Evolutionary conservation across 2,329 filamentous ascomycete genomes (phyloP).

Genomic region (Neonectria sp.): DNA sequence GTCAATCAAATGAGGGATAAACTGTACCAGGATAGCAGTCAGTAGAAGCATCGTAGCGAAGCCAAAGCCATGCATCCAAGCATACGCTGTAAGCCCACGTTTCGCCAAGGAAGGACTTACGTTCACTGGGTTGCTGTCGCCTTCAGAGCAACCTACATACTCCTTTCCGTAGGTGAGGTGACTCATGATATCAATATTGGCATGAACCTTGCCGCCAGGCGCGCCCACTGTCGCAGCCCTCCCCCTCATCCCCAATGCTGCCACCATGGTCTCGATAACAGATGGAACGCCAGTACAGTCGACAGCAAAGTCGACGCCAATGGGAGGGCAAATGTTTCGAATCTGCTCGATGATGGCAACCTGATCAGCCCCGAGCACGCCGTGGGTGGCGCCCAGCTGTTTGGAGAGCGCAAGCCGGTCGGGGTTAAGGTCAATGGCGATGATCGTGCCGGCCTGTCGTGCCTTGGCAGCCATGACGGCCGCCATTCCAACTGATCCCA

Average conservation of each 20-base stretch:
- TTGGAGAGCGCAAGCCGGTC: slow-evolving; percentile 25
- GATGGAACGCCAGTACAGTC: slow-evolving; percentile 35
- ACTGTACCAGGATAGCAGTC: background rate
- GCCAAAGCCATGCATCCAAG: no score
- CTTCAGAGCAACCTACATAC: slow-evolving; percentile 33
- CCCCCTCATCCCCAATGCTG: slow-evolving; percentile 23
- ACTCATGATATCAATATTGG: slow-evolving; percentile 27
- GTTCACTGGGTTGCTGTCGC: slow-evolving; percentile 23
- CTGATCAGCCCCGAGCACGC: background rate
- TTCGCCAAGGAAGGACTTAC: slow-evolving; percentile 3
- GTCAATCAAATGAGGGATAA: slow-evolving; percentile 4
- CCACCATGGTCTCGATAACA: slow-evolving; percentile 32
- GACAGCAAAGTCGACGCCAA: slow-evolving; percentile 34
- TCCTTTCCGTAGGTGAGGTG: slow-evolving; percentile 31
- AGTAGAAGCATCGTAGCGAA: no score
- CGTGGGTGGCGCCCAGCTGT: slow-evolving; percentile 30
- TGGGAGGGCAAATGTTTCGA: background rate
- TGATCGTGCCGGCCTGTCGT: slow-evolving; percentile 3
- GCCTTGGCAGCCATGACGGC: slow-evolving; percentile 35
- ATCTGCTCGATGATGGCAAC: background rate
- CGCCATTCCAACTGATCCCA: slow-evolving; percentile 29
- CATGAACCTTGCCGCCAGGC: slow-evolving; percentile 3
- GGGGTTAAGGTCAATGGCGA: slow-evolving; percentile 28
- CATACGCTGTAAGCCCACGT: background rate
- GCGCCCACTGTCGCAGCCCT: slow-evolving; percentile 31